Conservation (phyloP, 805 yeast genomes). For the Saccharomycopsis sp. region DNA sequence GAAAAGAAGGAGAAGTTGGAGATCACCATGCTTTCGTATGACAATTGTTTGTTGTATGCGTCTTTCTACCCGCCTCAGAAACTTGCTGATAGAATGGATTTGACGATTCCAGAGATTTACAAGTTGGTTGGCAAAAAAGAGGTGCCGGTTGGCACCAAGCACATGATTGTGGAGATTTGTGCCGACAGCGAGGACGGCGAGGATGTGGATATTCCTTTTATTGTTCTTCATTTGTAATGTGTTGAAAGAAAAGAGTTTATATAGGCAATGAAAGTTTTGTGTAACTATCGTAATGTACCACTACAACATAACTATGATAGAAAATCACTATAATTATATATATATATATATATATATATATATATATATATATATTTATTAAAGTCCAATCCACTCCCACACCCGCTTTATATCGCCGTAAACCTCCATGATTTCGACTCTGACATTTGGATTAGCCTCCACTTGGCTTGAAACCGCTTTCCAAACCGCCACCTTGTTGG, state of each 20-base stretch:
- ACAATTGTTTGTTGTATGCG: constrained; percentile 83
- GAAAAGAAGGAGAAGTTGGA: constrained; percentile 76
- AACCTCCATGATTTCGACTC: constrained; percentile 53
- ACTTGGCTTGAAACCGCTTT: constrained; percentile 42
- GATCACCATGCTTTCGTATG: constrained; percentile 85
- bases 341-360: too few relatives aligned
- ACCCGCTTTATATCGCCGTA: constrained; percentile 84
- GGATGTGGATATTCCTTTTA: constrained; percentile 90
- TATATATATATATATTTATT: not conserved
- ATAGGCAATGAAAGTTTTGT: too few relatives aligned
- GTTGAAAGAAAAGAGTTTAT: too few relatives aligned
- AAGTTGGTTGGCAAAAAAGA: constrained; percentile 82
- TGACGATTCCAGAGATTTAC: constrained; percentile 66
- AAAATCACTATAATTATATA: too few relatives aligned
- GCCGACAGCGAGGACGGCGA: constrained; percentile 89
- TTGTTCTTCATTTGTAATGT: constrained; percentile 57
- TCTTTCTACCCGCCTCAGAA: constrained; percentile 91
- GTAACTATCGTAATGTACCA: too few relatives aligned
- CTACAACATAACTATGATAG: too few relatives aligned
- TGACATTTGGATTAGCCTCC: constrained; percentile 59
- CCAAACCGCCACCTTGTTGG: constrained; percentile 48
- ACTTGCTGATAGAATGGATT: constrained; percentile 60
- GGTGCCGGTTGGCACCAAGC: constrained; percentile 60
- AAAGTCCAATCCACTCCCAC: constrained; percentile 73
- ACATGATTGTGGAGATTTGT: constrained; percentile 81